Evolutionary conservation across 805 yeast genomes (phyloP).

Genomic region (Candida argentea): DNA sequence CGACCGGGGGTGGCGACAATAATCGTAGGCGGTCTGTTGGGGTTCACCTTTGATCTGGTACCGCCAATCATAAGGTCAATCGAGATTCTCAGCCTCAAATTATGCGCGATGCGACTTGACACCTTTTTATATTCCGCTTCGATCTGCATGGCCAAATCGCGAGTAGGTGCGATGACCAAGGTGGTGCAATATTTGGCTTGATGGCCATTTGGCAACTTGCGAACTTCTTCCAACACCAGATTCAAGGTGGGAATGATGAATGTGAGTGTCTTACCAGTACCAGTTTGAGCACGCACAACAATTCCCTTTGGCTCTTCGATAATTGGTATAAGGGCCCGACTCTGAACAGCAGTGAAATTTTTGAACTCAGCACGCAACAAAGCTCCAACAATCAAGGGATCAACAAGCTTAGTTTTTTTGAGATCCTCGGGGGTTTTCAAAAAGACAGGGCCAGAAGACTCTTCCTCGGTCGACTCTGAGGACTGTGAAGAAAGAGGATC

Average conservation of each 20-base stretch:
- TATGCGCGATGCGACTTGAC: slow-evolving; percentile 12
- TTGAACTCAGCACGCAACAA: slow-evolving; percentile 35
- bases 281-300: slow-evolving; percentile 87
- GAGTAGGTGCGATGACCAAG: slow-evolving; percentile 76
- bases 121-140: slow-evolving; percentile 51
- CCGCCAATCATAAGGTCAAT: slow-evolving; percentile 58
- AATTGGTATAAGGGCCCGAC: slow-evolving; percentile 48
- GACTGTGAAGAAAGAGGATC: no score
- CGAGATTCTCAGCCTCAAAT: slow-evolving; percentile 7
- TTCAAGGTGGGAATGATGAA: slow-evolving; percentile 75
- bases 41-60: slow-evolving; percentile 24
- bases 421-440: no score
- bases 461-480: no score
- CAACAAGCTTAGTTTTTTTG: slow-evolving; percentile 3
- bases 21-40: slow-evolving; percentile 40
- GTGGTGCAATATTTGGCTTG: background rate
- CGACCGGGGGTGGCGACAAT: slow-evolving; percentile 90
- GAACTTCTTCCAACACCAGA: slow-evolving; percentile 26
- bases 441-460: no score
- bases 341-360: slow-evolving; percentile 61
- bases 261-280: slow-evolving; percentile 91
- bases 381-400: slow-evolving; percentile 13
- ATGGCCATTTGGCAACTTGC: slow-evolving; percentile 1
- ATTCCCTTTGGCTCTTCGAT: slow-evolving; percentile 48
- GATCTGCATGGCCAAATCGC: slow-evolving; percentile 84